Evolutionary conservation across 2,329 filamentous ascomycete genomes (phyloP), one percentile per base, ranked within the genome.

Genomic region (Pseudogymnoascus sp.): DNA sequence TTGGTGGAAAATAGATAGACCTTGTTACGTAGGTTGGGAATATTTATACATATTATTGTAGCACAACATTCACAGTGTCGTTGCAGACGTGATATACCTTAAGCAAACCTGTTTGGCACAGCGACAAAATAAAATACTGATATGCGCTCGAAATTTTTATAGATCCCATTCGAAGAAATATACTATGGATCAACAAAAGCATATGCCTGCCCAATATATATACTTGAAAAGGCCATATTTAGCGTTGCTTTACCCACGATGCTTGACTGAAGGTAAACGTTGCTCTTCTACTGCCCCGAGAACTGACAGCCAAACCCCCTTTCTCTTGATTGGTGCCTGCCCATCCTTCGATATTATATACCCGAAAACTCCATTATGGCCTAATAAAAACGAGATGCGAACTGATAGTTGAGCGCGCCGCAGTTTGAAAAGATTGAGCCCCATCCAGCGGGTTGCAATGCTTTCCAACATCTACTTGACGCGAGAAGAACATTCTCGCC

Each of bases 1-100:
- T 68, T 18, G 42, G 64, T 34, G 51, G 51, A 21, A 57, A 57
- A 57, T 57, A 57, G 51, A 57, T 57, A 57, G 29, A 57, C 16
- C 51, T 34, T 8, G 18, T 10, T 8, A 7, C 16, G 26, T 34
- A 21, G 51, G 29, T 7, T 12, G 51, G n/a, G 4, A 57, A 57
- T 34, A 57, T 34, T 54, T 18, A 57, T 34, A n/a, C 26, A 57
- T 34, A 57, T 12, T 57, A 34, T 57, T 57, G 51, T 34, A 57
- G 34, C 51, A 57, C 29, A 57, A 34, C 10, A 34, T 34, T 54
- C 10, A 34, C 10, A 18, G 26, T 34, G 10, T 57, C 8, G 26
- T 57, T 34, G 51, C 29, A 34, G 5, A 34, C 51, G 29, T 57
- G 51, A 57, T 51, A 34, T 5, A 5, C n/a, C 5, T 54, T n/a